Percentiles rank a stretch among this genome's conserved stretches.
Evolutionary conservation across 306 rosid species (phyloP).

Genomic region (Hippophae gyantsensis): DNA sequence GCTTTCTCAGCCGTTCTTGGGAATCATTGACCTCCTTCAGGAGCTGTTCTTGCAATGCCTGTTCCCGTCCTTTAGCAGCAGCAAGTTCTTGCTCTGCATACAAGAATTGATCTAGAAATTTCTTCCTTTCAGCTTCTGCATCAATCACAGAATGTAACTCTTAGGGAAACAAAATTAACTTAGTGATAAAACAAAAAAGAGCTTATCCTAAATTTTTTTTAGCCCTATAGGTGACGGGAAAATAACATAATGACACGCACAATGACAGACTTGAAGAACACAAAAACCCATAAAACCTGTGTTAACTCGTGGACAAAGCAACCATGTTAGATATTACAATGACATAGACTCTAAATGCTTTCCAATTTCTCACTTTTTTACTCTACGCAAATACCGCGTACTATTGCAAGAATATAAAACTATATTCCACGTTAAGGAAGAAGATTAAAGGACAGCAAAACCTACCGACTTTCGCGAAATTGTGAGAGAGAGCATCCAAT

Average conservation of each 20-base stretch:
- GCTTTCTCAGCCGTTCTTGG: slow-evolving; percentile 56
- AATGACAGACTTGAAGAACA: neutral
- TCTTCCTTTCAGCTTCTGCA: slow-evolving; percentile 68
- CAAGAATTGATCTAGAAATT: slow-evolving; percentile 49
- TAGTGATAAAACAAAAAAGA: slow-evolving; percentile 5
- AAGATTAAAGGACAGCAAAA: slow-evolving; percentile 13
- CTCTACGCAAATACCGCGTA: neutral
- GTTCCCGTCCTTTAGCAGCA: slow-evolving; percentile 77
- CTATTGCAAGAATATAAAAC: neutral
- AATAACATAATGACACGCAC: neutral
- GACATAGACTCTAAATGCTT: too few species aligned
- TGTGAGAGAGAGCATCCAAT: slow-evolving; percentile 37
- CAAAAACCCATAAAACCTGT: neutral
- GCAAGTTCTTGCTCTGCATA: slow-evolving; percentile 71
- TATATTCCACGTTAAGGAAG: neutral
- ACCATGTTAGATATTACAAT: too few species aligned
- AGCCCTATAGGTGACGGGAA: too few species aligned
- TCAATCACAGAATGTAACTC: slow-evolving; percentile 2
- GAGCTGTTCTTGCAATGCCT: slow-evolving; percentile 65
- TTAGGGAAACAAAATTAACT: too few species aligned
- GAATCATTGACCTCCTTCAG: slow-evolving; percentile 54
- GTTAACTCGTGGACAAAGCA: too few species aligned
- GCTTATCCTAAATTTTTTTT: neutral
- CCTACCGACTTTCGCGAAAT: slow-evolving; percentile 57
- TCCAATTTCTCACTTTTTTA: too few species aligned